These are phyloP conservation scores for Pseudogymnoascus sp. DNA, from an alignment of 2,329 filamentous ascomycete genomes.

Conservation along the genomic window DNA sequence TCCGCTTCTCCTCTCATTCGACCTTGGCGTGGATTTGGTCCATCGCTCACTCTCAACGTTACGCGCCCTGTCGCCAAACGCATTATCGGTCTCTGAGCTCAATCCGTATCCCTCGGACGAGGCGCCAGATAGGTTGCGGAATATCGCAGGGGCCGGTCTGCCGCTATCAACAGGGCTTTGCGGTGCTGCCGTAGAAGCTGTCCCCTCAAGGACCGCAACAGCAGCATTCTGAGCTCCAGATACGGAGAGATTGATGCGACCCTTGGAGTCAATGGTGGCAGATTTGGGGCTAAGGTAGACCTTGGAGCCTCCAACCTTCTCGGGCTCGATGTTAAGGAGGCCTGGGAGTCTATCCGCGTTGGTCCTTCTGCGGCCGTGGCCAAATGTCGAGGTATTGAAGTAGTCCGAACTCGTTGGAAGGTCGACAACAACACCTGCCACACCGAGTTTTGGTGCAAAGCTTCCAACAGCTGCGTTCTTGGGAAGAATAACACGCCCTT, in stretches of 20 bases:
- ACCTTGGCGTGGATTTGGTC: not conserved
- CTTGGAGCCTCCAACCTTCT: conserved; percentile 27
- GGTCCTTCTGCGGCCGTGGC: conserved; percentile 9
- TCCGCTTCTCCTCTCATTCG: not conserved
- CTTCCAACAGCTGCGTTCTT: conserved; percentile 30
- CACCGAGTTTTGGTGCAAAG: conserved; percentile 21
- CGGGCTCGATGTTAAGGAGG: conserved; percentile 21
- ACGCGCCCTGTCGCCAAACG: not conserved
- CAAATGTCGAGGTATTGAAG: conserved; percentile 11
- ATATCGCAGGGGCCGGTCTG: not conserved
- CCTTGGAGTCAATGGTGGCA: conserved; percentile 26
- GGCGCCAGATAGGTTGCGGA: not conserved
- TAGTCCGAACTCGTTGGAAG: conserved; percentile 15
- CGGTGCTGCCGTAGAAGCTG: conserved; percentile 8
- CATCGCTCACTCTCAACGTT: not conserved
- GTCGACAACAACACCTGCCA: conserved; percentile 26
- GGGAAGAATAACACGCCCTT: conserved; percentile 49
- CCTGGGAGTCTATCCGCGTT: conserved; percentile 15
- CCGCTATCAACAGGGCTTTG: conserved; percentile 6
- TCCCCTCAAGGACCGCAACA: conserved; percentile 24
- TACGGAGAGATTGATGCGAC: conserved; percentile 22
- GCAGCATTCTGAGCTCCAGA: conserved; percentile 20
- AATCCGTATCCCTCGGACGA: not conserved
- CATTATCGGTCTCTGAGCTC: not conserved
- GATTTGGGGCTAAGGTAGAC: conserved; percentile 22